phyloP scores from a whole-genome alignment of 1,139 yeast genomes.

The Pichia sp. region DNA sequence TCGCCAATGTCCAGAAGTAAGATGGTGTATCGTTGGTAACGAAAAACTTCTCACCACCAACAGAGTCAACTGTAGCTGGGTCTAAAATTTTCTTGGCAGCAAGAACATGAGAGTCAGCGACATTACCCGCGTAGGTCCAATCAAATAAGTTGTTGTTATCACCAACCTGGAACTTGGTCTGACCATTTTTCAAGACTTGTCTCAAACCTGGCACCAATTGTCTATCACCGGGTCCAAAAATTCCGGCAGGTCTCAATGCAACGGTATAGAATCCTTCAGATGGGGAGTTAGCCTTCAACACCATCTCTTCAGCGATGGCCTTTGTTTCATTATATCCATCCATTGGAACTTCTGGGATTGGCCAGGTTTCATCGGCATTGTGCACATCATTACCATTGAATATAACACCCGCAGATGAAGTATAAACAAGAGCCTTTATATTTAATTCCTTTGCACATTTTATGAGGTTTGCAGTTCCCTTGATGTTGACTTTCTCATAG shows the following conservation, averaged over 20 bases:
- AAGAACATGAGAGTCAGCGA: conserved; percentile 91
- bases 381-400: conserved; percentile 87
- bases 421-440: conserved; percentile 70
- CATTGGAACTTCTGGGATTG: conserved; percentile 88
- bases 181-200: conserved; percentile 75
- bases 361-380: conserved; percentile 93
- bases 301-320: conserved; percentile 83
- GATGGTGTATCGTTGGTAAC: conserved; percentile 92
- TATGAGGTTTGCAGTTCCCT: conserved; percentile 75
- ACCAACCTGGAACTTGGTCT: conserved; percentile 89
- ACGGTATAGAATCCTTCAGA: conserved; percentile 59
- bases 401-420: conserved; percentile 96
- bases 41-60: conserved; percentile 85
- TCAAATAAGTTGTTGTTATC: conserved; percentile 90
- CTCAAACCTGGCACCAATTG: conserved; percentile 93
- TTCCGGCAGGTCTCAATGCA: conserved; percentile 94
- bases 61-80: conserved; percentile 33
- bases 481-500: conserved; percentile 84
- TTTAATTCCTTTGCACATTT: conserved; percentile 53
- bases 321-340: conserved; percentile 96
- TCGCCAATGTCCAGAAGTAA: conserved; percentile 95
- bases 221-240: conserved; percentile 98
- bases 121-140: conserved; percentile 99
- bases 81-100: conserved; percentile 72
- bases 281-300: conserved; percentile 58